These are phyloP conservation scores for Bretziella fagacearum DNA, from an alignment of 2,329 filamentous ascomycete species.

Conservation along the genomic window DNA sequence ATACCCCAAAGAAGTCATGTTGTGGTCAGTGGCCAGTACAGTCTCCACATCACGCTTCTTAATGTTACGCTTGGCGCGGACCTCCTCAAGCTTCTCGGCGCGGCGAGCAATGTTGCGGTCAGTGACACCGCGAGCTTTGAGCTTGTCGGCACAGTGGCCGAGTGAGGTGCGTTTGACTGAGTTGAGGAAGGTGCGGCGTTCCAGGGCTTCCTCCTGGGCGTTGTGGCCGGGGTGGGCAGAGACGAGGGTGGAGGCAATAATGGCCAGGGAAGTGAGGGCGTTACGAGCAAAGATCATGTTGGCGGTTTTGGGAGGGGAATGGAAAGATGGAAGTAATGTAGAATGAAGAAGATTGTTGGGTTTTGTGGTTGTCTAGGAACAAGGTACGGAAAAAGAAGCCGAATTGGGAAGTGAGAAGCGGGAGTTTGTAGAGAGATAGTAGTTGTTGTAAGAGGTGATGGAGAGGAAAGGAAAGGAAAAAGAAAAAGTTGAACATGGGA, in stretches of 20 bases:
- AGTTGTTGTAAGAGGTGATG: slow-evolving; percentile 1
- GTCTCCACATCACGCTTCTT: slow-evolving; percentile 19
- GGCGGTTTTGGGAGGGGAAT: not conserved
- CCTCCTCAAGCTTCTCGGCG: slow-evolving; percentile 24
- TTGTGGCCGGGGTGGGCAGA: slow-evolving; percentile 34
- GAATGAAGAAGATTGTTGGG: not conserved
- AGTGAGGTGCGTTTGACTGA: slow-evolving; percentile 27
- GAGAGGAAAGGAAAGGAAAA: not conserved
- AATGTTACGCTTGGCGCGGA: slow-evolving; percentile 25
- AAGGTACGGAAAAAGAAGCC: not conserved
- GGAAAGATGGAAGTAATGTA: not conserved
- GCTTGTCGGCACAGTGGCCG: slow-evolving; percentile 29
- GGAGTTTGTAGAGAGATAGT: not conserved
- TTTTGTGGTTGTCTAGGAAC: not conserved
- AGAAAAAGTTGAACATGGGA: not conserved
- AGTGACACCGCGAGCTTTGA: slow-evolving; percentile 31
- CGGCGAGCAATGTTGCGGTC: slow-evolving; percentile 29
- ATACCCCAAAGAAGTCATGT: slow-evolving; percentile 21
- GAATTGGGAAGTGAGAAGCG: not conserved
- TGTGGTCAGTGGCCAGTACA: slow-evolving; percentile 22
- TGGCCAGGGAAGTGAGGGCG: slow-evolving; percentile 12
- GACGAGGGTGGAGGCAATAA: slow-evolving; percentile 13
- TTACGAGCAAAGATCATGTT: slow-evolving; percentile 12
- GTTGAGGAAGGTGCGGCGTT: slow-evolving; percentile 30
- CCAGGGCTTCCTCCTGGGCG: slow-evolving; percentile 29